A percentile compares a stretch with the other conserved stretches of the same genome.
These are phyloP conservation scores for Pseudopyricularia cyperi DNA, from an alignment of 2,329 filamentous ascomycete genomes.

Conservation along the genomic window DNA sequence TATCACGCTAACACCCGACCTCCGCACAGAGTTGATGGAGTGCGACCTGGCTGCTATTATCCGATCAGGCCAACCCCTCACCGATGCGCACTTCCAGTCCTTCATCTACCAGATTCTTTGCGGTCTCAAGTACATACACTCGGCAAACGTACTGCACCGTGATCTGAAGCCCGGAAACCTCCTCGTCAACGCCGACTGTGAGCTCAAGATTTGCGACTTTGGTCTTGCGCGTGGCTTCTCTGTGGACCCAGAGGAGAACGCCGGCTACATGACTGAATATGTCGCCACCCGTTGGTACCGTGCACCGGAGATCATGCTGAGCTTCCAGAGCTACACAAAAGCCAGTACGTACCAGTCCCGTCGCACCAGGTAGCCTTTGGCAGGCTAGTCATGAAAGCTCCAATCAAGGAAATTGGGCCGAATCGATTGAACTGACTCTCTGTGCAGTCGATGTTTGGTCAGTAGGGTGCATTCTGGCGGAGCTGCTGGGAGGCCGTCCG, in stretches of 20 bases:
- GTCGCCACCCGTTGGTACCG: conserved; percentile 92
- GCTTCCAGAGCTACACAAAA: conserved; percentile 99
- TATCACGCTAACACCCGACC: conserved; percentile 4
- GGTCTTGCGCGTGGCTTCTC: conserved; percentile 94
- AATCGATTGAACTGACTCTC: neutral
- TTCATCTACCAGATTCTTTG: conserved; percentile 99
- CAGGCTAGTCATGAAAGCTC: neutral
- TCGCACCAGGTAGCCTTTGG: neutral
- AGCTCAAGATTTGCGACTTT: conserved; percentile 99
- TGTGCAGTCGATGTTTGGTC: conserved; percentile 94
- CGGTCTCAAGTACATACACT: conserved; percentile 98
- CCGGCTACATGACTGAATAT: conserved; percentile 99
- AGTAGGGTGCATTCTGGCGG: conserved; percentile 92
- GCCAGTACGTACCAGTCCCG: conserved; percentile 60
- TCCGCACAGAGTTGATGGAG: conserved; percentile 79
- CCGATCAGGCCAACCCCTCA: conserved; percentile 88
- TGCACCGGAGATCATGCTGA: conserved; percentile 97
- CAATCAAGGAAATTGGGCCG: neutral
- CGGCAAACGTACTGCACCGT: conserved; percentile 91
- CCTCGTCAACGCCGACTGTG: conserved; percentile 96
- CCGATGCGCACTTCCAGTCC: conserved; percentile 97
- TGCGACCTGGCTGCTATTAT: conserved; percentile 98
- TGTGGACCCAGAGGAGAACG: conserved; percentile 93
- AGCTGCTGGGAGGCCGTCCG: conserved; percentile 86
- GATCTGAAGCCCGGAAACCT: conserved; percentile 96